A percentile compares a stretch with the other conserved stretches of the same genome.
phyloP scores from a whole-genome alignment of 495 filamentous ascomycete genomes.

The Neurospora sp. region DNA sequence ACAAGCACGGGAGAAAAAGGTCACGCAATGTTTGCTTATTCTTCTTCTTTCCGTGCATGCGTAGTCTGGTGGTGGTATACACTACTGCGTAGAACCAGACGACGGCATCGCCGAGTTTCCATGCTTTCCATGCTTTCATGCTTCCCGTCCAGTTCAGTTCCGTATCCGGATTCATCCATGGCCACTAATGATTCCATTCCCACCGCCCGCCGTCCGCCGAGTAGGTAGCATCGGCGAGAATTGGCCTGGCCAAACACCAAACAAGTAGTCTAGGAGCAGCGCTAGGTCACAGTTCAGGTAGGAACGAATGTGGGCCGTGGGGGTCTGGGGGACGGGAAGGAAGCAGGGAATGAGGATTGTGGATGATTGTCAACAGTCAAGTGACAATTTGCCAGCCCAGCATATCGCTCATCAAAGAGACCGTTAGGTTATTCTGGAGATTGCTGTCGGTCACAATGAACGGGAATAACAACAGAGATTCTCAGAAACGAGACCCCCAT shows the following conservation, averaged over 20 bases:
- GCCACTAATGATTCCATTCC: background rate
- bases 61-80: background rate
- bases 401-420: background rate
- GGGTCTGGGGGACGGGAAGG: background rate
- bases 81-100: background rate
- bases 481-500: background rate
- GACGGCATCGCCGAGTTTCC: background rate
- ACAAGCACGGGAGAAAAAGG: background rate
- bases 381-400: background rate
- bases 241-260: background rate
- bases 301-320: background rate
- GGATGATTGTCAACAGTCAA: background rate
- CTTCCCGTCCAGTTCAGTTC: background rate
- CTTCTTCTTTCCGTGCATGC: background rate
- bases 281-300: background rate
- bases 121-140: background rate
- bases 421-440: background rate
- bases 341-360: background rate
- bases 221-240: background rate
- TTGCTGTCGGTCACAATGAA: background rate
- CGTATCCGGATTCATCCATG: background rate
- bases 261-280: background rate
- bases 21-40: background rate
- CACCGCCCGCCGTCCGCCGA: background rate
- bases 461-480: background rate